Base-by-base conservation (phyloP, 2,329 filamentous ascomycete species). In the Cadophora sp. region DNA sequence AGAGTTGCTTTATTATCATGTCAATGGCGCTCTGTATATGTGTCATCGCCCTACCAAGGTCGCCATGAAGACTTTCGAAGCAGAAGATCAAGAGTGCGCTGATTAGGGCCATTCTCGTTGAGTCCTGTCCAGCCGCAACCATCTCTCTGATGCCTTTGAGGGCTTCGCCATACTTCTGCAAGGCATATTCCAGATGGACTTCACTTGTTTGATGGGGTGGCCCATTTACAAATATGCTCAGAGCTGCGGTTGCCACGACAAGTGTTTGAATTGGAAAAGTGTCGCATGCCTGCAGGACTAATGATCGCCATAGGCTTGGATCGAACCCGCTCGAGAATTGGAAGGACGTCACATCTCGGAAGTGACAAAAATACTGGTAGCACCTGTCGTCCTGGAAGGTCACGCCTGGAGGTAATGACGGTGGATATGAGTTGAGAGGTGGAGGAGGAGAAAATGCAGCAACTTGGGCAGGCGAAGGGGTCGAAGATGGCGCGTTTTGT, bases 21-120 rank as follows among this genome's bases (percentile, higher is more conserved):
- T 71, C 69, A n/a, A 73, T 60, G n/a, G 72, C 65, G 50, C 69
- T 73, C 56, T 71, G 71, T 11, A 72, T 65, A 59, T 71, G 69
- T 13, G 59, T 64, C 18, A 73, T 65, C 9, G 70, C 70, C 36
- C 66, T 64, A 30, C 48, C 39, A 9, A 71, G 51, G 60, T 73
- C 72, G 7, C 63, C 66, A n/a, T 70, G 68, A 14, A 73, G 51
- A 50, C 66, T 74, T 53, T 74, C 71, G 45, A 73, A 74, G 51
- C 65, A 70, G 58, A 71, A 74, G 14, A 74, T 74, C 4, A 74
- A 67, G 20, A 74, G 47, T 20, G 69, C 66, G 24, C 70, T 70
- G 39, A 74, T 68, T 7, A 73, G 56, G 9, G 71, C 71, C 27
- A 70, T 62, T 60, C 69, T 65, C n/a, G 66, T 67, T 7, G 70